A percentile compares a stretch with the other conserved stretches of the same genome.
phyloP scores from a whole-genome alignment of 345 rosid species.

The Camelina hispida region DNA sequence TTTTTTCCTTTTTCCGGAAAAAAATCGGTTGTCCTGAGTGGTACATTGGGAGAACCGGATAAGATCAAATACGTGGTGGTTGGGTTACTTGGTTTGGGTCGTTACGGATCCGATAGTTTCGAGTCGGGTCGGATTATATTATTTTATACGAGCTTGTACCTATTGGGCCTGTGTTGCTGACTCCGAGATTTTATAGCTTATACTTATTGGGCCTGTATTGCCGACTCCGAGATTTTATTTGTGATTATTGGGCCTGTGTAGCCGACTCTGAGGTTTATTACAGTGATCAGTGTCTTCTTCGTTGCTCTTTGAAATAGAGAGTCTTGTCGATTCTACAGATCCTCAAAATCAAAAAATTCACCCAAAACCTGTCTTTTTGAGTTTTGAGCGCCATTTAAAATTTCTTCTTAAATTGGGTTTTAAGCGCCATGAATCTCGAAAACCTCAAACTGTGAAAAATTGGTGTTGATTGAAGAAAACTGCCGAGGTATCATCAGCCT shows the following conservation, averaged over 20 bases:
- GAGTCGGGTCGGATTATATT: background rate
- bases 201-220: constrained; percentile 9
- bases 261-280: background rate
- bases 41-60: constrained; percentile 44
- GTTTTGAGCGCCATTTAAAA: constrained; percentile 6
- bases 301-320: background rate
- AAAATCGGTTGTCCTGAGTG: constrained; percentile 28
- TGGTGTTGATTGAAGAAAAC: background rate
- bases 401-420: background rate
- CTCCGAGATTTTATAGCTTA: too few relatives aligned
- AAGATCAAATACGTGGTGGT: constrained; percentile 44
- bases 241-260: constrained; percentile 6
- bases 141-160: background rate
- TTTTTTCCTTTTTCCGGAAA: background rate
- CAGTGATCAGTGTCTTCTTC: too few relatives aligned
- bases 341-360: background rate
- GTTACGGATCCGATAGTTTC: background rate
- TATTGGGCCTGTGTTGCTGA: constrained; percentile 14
- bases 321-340: constrained; percentile 7
- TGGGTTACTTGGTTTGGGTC: constrained; percentile 29
- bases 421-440: constrained; percentile 23
- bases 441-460: background rate
- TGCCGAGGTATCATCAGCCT: too few relatives aligned
- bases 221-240: background rate
- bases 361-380: background rate